Evolutionary conservation across 148 eudicot genomes (phyloP), one percentile per base, ranked within the genome.

Genomic region (Rhododendron molle): DNA sequence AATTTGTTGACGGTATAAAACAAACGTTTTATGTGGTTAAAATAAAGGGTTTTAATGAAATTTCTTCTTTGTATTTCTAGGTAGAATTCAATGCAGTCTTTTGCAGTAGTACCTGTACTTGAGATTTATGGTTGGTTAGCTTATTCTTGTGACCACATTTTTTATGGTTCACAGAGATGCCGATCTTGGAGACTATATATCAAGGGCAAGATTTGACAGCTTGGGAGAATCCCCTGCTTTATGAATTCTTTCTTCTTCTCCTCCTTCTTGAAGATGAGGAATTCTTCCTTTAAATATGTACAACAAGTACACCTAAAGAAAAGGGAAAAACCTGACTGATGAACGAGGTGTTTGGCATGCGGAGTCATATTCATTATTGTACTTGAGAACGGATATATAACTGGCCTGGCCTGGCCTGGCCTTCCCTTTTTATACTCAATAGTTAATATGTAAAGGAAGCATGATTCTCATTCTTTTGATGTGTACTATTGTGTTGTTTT

Each of bases 391-490:
- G 65, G 84, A 69, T 81, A 40, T 40, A 40, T 40, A 8, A 85
- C 40, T 34, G 26, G 49, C 46, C 56, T 34, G 34, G 34, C 34
- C 34, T 5, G 43, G 43, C 43, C 43, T 40, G 44, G 8, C 44
- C 44, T 40, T 40, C 6, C 54, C 20, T 40, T 71, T 65, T 69
- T 28, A 28, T 69, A 30, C 36, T 71, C 1, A 4, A 20, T 13
- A 2, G 56, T 11, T 23, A 15, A 6, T 12, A 28, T 13, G 20
- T 12, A n/a, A 49, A 46, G 83, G 76, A 58, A 34, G 14, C 23
- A 54, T 82, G 81, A 56, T 50, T 86, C 73, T 40, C 85, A 56
- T 56, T 86, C 58, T 82, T 81, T 82, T 82, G 44, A 82, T 73
- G 71, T 73, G 54, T 54, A 52, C 9, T 85, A 36, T 16, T 38